phyloP scores from a whole-genome alignment of 495 filamentous ascomycete species.

The Neurospora sp. region DNA sequence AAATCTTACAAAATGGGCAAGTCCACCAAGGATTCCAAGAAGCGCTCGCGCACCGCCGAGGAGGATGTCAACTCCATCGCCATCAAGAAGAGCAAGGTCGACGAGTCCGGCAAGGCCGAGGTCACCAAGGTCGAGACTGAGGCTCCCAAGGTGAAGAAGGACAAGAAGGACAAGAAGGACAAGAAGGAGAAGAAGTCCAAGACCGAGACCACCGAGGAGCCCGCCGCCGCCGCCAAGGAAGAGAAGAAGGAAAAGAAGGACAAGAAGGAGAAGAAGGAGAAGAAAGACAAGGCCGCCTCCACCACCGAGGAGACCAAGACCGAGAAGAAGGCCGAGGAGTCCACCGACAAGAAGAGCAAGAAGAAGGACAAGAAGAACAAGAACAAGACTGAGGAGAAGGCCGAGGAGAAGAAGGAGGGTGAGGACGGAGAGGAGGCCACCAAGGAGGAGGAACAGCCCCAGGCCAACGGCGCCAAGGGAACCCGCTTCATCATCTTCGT shows the following conservation, averaged over 20 bases:
- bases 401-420: neutral
- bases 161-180: slow-evolving; percentile 36
- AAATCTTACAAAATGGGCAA: slow-evolving; percentile 13
- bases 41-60: slow-evolving; percentile 21
- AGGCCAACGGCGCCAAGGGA: slow-evolving; percentile 27
- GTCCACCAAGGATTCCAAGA: slow-evolving; percentile 15
- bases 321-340: slow-evolving; percentile 18
- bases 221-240: slow-evolving; percentile 5
- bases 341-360: slow-evolving; percentile 25
- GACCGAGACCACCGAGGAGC: slow-evolving; percentile 15
- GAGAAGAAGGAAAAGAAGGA: slow-evolving; percentile 13
- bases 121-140: slow-evolving; percentile 33
- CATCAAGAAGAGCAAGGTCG: slow-evolving; percentile 27
- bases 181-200: slow-evolving; percentile 30
- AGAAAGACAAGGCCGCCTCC: slow-evolving; percentile 26
- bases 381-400: slow-evolving; percentile 7
- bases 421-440: slow-evolving; percentile 13
- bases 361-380: slow-evolving; percentile 17
- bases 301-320: slow-evolving; percentile 12
- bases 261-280: slow-evolving; percentile 2
- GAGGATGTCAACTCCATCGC: slow-evolving; percentile 17
- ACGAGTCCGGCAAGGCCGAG: slow-evolving; percentile 23
- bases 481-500: slow-evolving; percentile 79
- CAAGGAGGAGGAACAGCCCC: neutral
- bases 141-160: slow-evolving; percentile 22